Base-by-base conservation (phyloP, 345 rosid genomes). In the Jatropha curcas region DNA sequence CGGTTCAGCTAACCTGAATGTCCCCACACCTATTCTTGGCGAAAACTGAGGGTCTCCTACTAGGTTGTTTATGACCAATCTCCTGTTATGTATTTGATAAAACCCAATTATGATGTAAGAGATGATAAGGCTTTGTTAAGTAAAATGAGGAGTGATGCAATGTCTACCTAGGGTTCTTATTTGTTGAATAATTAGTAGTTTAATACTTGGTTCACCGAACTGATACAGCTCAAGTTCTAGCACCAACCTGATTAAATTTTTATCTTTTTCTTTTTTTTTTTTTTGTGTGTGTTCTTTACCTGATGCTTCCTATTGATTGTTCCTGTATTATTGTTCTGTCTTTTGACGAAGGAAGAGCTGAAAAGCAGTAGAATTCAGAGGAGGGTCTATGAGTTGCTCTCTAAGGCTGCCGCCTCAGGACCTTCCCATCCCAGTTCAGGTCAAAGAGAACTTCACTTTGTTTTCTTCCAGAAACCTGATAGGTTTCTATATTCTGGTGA, bases 381-480 rank as follows among this genome's bases (percentile, higher is more conserved):
- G 87, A 88, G 94, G 77, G 85, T 90, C 72, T 78, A 89, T 27
- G 94, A 92, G 71, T 74, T 92, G 80, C 87, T 92, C 68, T 87
- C 90, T 28, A 92, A 86, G 82, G 92, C 92, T 24, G 86, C 86
- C 64, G 51, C 79, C 48, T 72, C 83, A 5, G 76, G 73, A 72
- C 72, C 81, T 71, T 77, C 86, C 56, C 60, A 67, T 76, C 83
- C 84, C 17, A 78, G 74, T 69, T 76, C 87, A 41, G 88, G 82
- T 79, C 91, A 84, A 75, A 85, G 83, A 45, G 94, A 94, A 79
- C 92, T 94, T 70, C 92, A 89, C 72, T 92, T 94, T 84, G 82
- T 89, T 80, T 94, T 94, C 88, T 92, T 88, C 82, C 83, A 74
- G 71, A 91, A 88, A 70, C 97, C 98, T 80, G 86, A 84, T 60